A percentile compares a stretch with the other conserved stretches of the same genome.
Evolutionary conservation across 2,329 filamentous ascomycete species (phyloP).

Genomic region (Trichoderma sp.): DNA sequence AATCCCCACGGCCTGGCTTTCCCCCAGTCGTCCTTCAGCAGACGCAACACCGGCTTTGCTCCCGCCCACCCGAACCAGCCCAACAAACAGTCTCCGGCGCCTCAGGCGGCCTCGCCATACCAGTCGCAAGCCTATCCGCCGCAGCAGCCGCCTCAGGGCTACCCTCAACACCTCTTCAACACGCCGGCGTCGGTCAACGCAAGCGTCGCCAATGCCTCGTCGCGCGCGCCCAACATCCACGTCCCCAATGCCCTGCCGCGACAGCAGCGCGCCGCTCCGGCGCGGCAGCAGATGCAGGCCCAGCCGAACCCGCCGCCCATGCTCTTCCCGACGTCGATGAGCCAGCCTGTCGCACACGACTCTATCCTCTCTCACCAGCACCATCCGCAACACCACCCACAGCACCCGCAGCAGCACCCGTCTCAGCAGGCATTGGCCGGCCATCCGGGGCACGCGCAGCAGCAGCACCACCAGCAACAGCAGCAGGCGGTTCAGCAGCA

Average conservation of each 20-base stretch:
- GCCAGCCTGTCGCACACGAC: constrained; percentile 44
- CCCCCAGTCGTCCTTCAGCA: constrained; percentile 49
- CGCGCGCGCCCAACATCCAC: constrained; percentile 44
- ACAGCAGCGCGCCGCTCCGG: constrained; percentile 46
- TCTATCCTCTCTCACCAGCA: constrained; percentile 43
- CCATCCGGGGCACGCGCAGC: constrained; percentile 34
- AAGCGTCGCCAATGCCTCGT: constrained; percentile 49
- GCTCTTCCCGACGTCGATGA: constrained; percentile 39
- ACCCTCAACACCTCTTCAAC: constrained; percentile 54
- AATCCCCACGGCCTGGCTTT: constrained; percentile 56
- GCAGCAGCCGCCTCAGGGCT: constrained; percentile 50
- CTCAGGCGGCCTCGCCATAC: constrained; percentile 55
- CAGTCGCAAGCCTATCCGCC: constrained; percentile 53
- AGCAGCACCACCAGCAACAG: constrained; percentile 31
- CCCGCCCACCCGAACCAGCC: constrained; percentile 49
- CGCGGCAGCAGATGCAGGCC: constrained; percentile 47
- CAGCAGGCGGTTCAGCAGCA: constrained; percentile 31
- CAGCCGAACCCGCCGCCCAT: constrained; percentile 39
- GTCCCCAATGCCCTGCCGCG: constrained; percentile 48
- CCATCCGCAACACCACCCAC: constrained; percentile 34
- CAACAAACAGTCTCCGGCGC: constrained; percentile 55
- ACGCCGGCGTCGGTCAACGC: constrained; percentile 46
- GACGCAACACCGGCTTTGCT: constrained; percentile 45
- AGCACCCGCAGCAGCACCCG: constrained; percentile 34
- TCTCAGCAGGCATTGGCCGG: constrained; percentile 31